Base-by-base conservation (phyloP, 192 early-diverging fungal species). In the Phycomyces blakesleeanus region DNA sequence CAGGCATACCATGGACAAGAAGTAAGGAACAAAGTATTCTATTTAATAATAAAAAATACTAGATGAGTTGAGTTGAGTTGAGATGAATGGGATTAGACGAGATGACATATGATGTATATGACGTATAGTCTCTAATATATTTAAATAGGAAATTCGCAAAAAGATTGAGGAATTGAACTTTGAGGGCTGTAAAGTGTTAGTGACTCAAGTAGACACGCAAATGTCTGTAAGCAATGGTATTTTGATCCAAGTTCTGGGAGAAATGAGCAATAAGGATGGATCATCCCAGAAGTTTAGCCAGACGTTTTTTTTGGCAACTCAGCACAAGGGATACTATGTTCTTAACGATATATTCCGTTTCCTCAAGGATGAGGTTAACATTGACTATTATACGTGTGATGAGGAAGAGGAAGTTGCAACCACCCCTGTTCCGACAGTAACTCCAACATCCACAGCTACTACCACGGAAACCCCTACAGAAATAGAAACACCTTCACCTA, bases 261-360 rank as follows among this genome's bases (percentile, higher is more conserved):
- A 94, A 72, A 89, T 96, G 84, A 89, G 92, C 66, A 93, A 92
- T 83, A 84, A 86, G 58, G 86, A 82, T 47, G 85, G 84, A 49
- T 66, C 87, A 15, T 84, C 87, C 38, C 90, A 89, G 77, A 91
- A 92, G 68, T 97, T 97, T 69, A 88, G 82, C 27, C 95, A 96
- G 67, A 93, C 94, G 25, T 95, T 97, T 74, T 86, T 94, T 63
- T 76, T 97, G 53, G 95, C 90, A 47, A 81, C 89, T 72, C 94
- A 94, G 72, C 88, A 88, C 18, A 82, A 81, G 51, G 93, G 92
- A n/a, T 97, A 92, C 78, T 96, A 91, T 69, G 92, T 97, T 24
- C 76, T 89, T 76, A 94, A 94, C 67, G 93, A 96, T 71, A 94
- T 97, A 60, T 89, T 97, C 82, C 89, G 95, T 60, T 96, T 90